These are phyloP conservation scores for Geotrichum phurueaensis DNA, from an alignment of 1,139 yeast genomes.

Conservation along the genomic window DNA sequence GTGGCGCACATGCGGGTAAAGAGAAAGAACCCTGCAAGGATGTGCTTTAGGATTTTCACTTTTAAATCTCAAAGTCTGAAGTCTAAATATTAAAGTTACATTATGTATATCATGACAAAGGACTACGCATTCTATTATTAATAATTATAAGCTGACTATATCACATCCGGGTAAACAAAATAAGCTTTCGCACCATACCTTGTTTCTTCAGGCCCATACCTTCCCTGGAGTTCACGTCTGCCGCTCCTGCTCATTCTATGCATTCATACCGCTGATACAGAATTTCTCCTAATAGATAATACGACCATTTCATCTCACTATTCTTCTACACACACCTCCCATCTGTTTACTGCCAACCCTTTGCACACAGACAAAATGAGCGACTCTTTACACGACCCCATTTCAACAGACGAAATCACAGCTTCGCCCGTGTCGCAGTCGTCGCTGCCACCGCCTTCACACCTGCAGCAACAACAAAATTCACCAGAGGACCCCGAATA, in stretches of 20 bases:
- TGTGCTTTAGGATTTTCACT: neutral
- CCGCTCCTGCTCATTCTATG: neutral
- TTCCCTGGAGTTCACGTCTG: neutral
- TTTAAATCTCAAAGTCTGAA: neutral
- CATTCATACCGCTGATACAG: neutral
- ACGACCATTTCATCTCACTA: neutral
- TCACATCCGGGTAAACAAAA: neutral
- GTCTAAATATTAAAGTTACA: neutral
- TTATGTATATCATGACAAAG: neutral
- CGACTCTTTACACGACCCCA: neutral
- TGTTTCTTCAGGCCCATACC: neutral
- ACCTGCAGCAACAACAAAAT: neutral
- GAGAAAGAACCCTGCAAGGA: neutral
- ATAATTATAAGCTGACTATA: neutral
- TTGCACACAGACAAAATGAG: neutral
- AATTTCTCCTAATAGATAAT: neutral
- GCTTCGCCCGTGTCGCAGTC: slow-evolving; percentile 12
- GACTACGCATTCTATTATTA: neutral
- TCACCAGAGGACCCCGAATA: slow-evolving; percentile 6
- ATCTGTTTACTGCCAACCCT: neutral
- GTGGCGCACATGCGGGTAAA: neutral
- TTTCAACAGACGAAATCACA: slow-evolving; percentile 9
- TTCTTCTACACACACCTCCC: neutral
- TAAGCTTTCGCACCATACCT: neutral
- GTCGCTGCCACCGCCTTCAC: neutral